Evolutionary conservation across 1,139 yeast species (phyloP), one percentile per base, ranked within the genome.

Genomic region (Magnusiomyces fungicola): DNA sequence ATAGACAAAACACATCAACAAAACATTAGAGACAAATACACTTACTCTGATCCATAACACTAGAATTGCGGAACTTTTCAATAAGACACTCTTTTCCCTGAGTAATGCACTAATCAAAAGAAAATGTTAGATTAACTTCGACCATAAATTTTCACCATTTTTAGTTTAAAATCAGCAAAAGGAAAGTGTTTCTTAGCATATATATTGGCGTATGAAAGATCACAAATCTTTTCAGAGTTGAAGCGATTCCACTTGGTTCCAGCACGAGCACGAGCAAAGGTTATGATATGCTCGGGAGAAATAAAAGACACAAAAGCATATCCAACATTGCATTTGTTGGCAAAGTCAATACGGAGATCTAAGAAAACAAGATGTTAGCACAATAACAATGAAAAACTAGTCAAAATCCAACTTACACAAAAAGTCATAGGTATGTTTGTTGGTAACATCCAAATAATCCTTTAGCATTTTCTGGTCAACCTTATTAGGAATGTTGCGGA

Each of bases 291-390:
- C 48, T 63, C 62, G 3, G 79, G 75, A 10, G 66, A 61, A 27
- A 66, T 69, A 53, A 75, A 75, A 3, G 77, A 72, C 37, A 76
- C 69, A 57, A 76, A 75, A 2, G 79, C 80, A 59, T 75, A 75
- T 7, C 78, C 79, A 39, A 73, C 78, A 50, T 75, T 75, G 67
- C 79, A 74, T 55, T 68, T 69, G 58, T 72, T 75, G 50, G 66
- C 68, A 58, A 74, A 75, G 58, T 75, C 80, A 53, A 75, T 74
- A 50, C 80, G 67, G 51, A 75, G 60, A 56, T 75, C 70, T 68
- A 41, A 12, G 6, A 32, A 32, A 32, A 9, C n/a, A 18, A 22
- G n/a, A n/a, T 69, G 58, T 72, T 75, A 49, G 66, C 68, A 58
- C 74, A 75, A 58, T 75, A 80, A 53, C 75, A 73, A 50, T 79